Conservation (phyloP, 202 grass and related monocot species). For the Setaria viridis region DNA sequence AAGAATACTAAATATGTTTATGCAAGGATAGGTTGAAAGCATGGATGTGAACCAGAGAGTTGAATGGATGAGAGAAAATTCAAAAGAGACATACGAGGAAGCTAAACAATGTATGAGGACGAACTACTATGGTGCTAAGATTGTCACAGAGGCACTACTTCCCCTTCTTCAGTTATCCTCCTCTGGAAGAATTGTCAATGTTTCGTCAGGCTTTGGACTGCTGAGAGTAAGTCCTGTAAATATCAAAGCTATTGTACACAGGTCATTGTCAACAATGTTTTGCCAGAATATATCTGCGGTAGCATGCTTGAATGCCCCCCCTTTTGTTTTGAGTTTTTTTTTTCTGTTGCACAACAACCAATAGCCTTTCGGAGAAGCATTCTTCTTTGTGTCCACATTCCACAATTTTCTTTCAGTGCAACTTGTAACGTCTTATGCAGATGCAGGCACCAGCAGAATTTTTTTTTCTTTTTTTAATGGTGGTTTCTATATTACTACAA, state of each 20-base stretch:
- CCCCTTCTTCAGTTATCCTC: constrained; percentile 67
- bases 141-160: constrained; percentile 57
- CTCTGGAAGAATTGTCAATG: constrained; percentile 69
- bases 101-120: constrained; percentile 68
- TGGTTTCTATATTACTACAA: neutral
- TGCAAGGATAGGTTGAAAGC: constrained; percentile 41
- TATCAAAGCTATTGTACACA: neutral
- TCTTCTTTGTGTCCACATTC: neutral
- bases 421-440: neutral
- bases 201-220: constrained; percentile 58
- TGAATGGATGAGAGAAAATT: constrained; percentile 51
- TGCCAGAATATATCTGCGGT: neutral
- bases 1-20: constrained; percentile 18
- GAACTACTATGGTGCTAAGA: constrained; percentile 73
- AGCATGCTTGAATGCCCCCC: neutral
- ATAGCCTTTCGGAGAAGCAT: neutral
- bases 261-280: neutral
- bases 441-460: neutral
- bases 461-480: no score
- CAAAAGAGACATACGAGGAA: constrained; percentile 56
- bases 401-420: constrained; percentile 1
- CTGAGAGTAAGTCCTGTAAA: constrained; percentile 59
- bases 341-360: neutral
- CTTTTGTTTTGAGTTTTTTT: neutral
- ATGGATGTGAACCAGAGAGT: constrained; percentile 66